phyloP scores from a whole-genome alignment of 2,329 filamentous ascomycete genomes.

The Cyphellophora europaea region DNA sequence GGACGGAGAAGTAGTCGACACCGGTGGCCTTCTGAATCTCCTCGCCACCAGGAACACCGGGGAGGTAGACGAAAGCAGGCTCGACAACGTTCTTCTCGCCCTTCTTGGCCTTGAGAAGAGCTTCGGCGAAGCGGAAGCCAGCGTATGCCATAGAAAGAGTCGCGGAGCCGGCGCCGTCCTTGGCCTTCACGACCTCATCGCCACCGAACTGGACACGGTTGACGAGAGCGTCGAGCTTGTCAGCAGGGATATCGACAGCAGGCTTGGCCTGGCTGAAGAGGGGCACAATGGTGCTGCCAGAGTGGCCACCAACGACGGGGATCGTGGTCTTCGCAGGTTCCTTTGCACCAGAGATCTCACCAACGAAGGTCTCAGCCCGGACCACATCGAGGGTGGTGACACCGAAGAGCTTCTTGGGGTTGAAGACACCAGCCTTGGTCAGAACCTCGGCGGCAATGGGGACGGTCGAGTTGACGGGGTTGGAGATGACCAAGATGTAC shows the following conservation, averaged over 20 bases:
- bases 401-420: constrained; percentile 92
- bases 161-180: constrained; percentile 82
- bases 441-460: constrained; percentile 96
- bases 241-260: constrained; percentile 67
- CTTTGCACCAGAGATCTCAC: constrained; percentile 71
- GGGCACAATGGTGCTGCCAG: constrained; percentile 94
- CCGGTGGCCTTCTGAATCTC: constrained; percentile 76
- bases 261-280: constrained; percentile 89
- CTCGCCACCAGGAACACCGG: constrained; percentile 78
- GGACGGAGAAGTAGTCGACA: constrained; percentile 90
- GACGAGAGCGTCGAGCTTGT: constrained; percentile 84
- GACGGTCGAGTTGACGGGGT: constrained; percentile 98
- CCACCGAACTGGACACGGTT: constrained; percentile 96
- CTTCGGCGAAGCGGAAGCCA: constrained; percentile 94
- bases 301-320: constrained; percentile 93
- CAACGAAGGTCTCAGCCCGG: constrained; percentile 92
- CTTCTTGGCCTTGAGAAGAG: constrained; percentile 76
- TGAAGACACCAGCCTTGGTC: constrained; percentile 86
- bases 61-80: constrained; percentile 92
- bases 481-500: constrained; percentile 93
- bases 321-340: constrained; percentile 76
- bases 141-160: constrained; percentile 94
- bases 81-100: constrained; percentile 90
- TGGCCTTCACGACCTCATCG: constrained; percentile 93
- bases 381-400: constrained; percentile 98